Conservation (phyloP, 768 basidiomycete species). For the Pulveroboletus sp. region DNA sequence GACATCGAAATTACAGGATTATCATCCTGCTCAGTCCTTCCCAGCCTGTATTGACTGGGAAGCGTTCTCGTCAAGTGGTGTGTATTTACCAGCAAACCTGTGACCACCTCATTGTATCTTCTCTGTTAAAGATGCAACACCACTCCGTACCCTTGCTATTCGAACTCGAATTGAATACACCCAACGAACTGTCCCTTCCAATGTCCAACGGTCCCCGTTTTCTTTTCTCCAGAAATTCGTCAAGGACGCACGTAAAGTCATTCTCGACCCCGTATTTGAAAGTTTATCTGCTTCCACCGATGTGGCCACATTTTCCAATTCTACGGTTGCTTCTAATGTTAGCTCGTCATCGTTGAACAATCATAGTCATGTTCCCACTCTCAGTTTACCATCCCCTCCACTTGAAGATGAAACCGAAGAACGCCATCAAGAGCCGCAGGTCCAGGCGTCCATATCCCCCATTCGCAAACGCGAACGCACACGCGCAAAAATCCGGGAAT, state of each 20-base stretch:
- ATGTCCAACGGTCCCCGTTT: conserved; percentile 39
- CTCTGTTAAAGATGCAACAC: conserved; percentile 44
- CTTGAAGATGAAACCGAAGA: conserved; percentile 34
- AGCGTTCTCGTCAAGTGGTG: conserved; percentile 53
- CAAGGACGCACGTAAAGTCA: conserved; percentile 42
- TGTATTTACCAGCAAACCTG: conserved; percentile 10
- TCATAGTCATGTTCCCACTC: conserved; percentile 13
- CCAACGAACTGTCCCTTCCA: conserved; percentile 36
- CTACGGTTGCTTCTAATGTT: conserved; percentile 30
- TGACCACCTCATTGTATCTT: conserved; percentile 4
- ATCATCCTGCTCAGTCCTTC: conserved; percentile 34
- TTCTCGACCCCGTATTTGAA: conserved; percentile 44
- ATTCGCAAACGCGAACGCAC: conserved; percentile 38
- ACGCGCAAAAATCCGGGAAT: conserved; percentile 48
- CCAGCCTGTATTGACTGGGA: conserved; percentile 60
- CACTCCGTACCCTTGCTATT: conserved; percentile 45
- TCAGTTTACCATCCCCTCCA: conserved; percentile 21
- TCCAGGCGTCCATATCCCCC: conserved; percentile 16
- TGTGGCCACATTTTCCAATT: conserved; percentile 15
- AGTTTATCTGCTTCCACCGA: conserved; percentile 16
- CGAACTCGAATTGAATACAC: conserved; percentile 34
- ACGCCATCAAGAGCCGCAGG: conserved; percentile 1
- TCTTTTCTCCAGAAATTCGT: conserved; percentile 59
- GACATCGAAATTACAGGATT: conserved; percentile 44
- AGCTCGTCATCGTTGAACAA: conserved; percentile 22